phyloP scores from a whole-genome alignment of 768 basidiomycete genomes.

The Tricholoma hemisulphureum region DNA sequence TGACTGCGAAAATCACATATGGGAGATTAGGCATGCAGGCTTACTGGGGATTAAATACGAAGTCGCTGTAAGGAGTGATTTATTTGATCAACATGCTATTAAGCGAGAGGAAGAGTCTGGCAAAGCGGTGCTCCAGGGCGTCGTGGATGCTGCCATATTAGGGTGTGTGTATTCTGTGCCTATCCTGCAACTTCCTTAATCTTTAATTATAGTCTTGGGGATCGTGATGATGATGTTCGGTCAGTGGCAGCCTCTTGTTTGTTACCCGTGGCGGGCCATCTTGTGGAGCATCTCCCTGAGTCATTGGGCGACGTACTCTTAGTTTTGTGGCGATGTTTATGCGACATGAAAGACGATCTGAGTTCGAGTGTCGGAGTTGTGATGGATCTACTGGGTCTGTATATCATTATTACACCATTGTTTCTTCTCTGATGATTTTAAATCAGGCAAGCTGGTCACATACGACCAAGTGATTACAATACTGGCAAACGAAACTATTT shows the following conservation, averaged over 20 bases:
- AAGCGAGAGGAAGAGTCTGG: slow-evolving; percentile 44
- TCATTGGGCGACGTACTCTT: slow-evolving; percentile 72
- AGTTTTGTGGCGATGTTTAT: slow-evolving; percentile 88
- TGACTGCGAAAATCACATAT: slow-evolving; percentile 63
- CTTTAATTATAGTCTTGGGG: slow-evolving; percentile 60
- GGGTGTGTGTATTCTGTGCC: slow-evolving; percentile 55
- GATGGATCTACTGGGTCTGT: slow-evolving; percentile 91
- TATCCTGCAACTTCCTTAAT: not conserved
- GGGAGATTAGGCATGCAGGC: slow-evolving; percentile 99
- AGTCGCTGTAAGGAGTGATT: slow-evolving; percentile 87
- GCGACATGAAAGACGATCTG: slow-evolving; percentile 93
- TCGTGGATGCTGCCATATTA: slow-evolving; percentile 87
- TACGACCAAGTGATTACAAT: slow-evolving; percentile 76
- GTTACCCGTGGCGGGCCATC: slow-evolving; percentile 77
- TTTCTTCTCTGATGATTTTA: not conserved
- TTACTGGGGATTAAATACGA: slow-evolving; percentile 96
- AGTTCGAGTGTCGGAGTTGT: slow-evolving; percentile 96
- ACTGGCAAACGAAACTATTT: slow-evolving; percentile 62
- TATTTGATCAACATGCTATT: slow-evolving; percentile 52
- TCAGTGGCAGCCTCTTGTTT: slow-evolving; percentile 92
- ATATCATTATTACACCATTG: not conserved
- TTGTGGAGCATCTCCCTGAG: slow-evolving; percentile 74
- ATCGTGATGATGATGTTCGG: slow-evolving; percentile 94
- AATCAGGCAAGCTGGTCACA: slow-evolving; percentile 75
- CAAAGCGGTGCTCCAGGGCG: slow-evolving; percentile 64